Conservation (phyloP, 768 basidiomycete species). For the Daedaleopsis sinensis region DNA sequence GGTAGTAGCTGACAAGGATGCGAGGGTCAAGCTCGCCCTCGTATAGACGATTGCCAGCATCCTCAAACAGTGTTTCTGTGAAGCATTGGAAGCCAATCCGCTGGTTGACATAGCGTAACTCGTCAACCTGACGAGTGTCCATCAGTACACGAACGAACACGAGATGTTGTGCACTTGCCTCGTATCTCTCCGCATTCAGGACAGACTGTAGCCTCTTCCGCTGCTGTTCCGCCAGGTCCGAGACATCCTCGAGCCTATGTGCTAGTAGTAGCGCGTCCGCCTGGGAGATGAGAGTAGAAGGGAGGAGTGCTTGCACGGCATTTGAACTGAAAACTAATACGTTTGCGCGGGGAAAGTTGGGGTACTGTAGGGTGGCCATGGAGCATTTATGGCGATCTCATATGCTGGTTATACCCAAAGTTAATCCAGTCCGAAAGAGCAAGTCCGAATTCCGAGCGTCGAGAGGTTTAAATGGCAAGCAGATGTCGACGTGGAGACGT, state of each 20-base stretch:
- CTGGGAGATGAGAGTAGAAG: slow-evolving; percentile 73
- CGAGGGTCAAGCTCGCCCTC: slow-evolving; percentile 85
- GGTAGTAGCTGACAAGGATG: slow-evolving; percentile 78
- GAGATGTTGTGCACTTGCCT: slow-evolving; percentile 41
- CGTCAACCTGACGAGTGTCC: slow-evolving; percentile 49
- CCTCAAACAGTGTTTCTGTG: slow-evolving; percentile 78
- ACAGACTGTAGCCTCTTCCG: slow-evolving; percentile 58
- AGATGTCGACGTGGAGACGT: no score
- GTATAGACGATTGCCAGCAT: slow-evolving; percentile 78
- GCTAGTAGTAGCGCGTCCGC: slow-evolving; percentile 67
- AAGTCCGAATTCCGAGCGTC: no score
- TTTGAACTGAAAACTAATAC: slow-evolving; percentile 65
- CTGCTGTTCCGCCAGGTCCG: slow-evolving; percentile 61
- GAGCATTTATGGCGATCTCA: background rate
- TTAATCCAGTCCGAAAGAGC: no score
- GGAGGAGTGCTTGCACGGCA: slow-evolving; percentile 66
- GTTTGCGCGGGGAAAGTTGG: slow-evolving; percentile 62
- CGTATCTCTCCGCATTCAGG: slow-evolving; percentile 55
- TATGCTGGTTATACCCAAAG: no score
- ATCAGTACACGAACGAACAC: background rate
- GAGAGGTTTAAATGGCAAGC: no score
- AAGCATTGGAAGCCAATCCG: slow-evolving; percentile 82
- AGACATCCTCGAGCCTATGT: slow-evolving; percentile 67
- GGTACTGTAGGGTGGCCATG: slow-evolving; percentile 21
- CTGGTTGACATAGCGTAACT: slow-evolving; percentile 79